A percentile compares a stretch with the other conserved stretches of the same genome.
phyloP scores from a whole-genome alignment of 2,329 filamentous ascomycete species.

The Talaromyces sp. region DNA sequence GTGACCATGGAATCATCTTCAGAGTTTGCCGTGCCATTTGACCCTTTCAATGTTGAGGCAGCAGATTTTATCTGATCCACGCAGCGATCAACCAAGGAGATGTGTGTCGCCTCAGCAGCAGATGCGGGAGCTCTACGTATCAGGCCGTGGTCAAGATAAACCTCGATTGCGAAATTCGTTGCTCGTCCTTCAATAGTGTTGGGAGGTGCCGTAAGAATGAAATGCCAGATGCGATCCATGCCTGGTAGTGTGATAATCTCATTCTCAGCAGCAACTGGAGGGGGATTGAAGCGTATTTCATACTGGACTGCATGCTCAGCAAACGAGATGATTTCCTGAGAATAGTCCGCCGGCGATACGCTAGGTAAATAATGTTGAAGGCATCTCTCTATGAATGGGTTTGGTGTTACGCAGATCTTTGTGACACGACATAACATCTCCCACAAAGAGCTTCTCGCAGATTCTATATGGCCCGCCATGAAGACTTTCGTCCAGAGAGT shows the following conservation, averaged over 20 bases:
- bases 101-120: conserved; percentile 59
- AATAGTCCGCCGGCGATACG: conserved; percentile 39
- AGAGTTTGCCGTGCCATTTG: conserved; percentile 43
- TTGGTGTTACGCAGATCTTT: conserved; percentile 29
- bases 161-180: conserved; percentile 67
- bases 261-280: conserved; percentile 43
- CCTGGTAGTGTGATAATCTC: conserved; percentile 47
- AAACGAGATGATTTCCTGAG: conserved; percentile 40
- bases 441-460: conserved; percentile 68
- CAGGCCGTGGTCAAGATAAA: conserved; percentile 61
- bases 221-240: conserved; percentile 75
- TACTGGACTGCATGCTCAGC: conserved; percentile 43
- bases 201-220: conserved; percentile 67
- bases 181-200: conserved; percentile 65
- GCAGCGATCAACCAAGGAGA: conserved; percentile 70
- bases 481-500: conserved; percentile 72
- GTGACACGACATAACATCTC: conserved; percentile 53
- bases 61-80: conserved; percentile 65
- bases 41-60: conserved; percentile 56
- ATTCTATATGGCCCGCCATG: conserved; percentile 57
- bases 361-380: conserved; percentile 42
- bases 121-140: conserved; percentile 43
- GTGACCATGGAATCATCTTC: conserved; percentile 56
- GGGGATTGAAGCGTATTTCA: conserved; percentile 56
- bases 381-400: conserved; percentile 44